Conservation (phyloP, 805 yeast species). For the Lipomyces spencermartinsiae region DNA sequence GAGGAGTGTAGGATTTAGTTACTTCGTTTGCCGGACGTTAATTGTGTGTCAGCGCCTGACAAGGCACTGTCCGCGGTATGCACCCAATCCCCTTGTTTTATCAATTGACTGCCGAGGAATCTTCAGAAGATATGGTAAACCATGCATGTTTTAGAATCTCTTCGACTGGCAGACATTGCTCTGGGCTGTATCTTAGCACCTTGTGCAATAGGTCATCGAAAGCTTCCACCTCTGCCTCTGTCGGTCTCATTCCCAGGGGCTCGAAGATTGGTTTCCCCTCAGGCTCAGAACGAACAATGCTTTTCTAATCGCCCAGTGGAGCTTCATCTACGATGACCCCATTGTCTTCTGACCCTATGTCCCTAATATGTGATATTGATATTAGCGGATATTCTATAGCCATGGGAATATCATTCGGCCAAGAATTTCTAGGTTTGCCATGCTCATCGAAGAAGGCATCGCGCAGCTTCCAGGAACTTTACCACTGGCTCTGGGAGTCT, state of each 20-base stretch:
- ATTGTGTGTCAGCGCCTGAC: too few relatives aligned
- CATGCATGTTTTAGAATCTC: background rate
- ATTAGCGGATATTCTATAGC: background rate
- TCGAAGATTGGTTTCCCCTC: background rate
- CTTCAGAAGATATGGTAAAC: background rate
- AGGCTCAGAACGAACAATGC: background rate
- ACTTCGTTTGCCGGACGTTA: too few relatives aligned
- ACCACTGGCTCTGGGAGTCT: slow-evolving; percentile 10
- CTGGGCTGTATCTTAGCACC: background rate
- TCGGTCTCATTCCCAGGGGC: background rate
- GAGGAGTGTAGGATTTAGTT: too few relatives aligned
- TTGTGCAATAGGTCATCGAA: background rate
- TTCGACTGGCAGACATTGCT: background rate
- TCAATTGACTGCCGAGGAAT: too few relatives aligned
- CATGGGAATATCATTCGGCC: background rate
- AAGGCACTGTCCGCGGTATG: too few relatives aligned
- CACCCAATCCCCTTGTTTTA: too few relatives aligned
- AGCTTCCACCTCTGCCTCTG: background rate
- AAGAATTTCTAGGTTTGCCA: background rate
- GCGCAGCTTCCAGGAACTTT: slow-evolving; percentile 2
- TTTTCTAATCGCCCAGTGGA: background rate
- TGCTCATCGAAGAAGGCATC: background rate
- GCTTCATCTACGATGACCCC: background rate
- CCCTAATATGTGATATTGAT: background rate
- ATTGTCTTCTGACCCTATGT: background rate